phyloP scores from a whole-genome alignment of 1,139 yeast genomes.

The Pneumocystis jirovecii region DNA sequence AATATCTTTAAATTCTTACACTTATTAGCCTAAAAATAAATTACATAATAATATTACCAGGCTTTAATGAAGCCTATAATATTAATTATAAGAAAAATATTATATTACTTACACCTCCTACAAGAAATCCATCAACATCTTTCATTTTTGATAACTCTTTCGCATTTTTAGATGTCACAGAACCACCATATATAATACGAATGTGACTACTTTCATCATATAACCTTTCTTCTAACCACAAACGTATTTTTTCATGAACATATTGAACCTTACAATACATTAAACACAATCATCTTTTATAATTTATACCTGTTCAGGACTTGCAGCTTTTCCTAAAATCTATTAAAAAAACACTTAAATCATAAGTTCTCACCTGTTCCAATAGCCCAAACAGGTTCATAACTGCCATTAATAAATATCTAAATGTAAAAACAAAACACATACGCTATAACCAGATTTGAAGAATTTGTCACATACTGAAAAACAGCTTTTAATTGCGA shows the following conservation, averaged over 20 bases:
- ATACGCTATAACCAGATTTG: conserved; percentile 85
- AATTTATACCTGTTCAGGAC: conserved; percentile 77
- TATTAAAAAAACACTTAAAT: not conserved
- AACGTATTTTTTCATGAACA: conserved; percentile 82
- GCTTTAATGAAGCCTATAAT: not conserved
- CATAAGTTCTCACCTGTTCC: conserved; percentile 47
- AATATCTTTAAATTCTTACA: not conserved
- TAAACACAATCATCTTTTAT: conserved; percentile 23
- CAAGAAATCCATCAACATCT: conserved; percentile 96
- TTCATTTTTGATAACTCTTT: conserved; percentile 76
- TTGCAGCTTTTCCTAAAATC: conserved; percentile 65
- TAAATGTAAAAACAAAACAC: conserved; percentile 22
- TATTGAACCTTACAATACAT: conserved; percentile 25
- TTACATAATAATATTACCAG: not conserved
- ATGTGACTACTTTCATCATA: conserved; percentile 65
- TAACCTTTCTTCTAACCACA: conserved; percentile 58
- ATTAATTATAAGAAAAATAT: not conserved
- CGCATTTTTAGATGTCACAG: conserved; percentile 93
- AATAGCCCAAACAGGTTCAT: conserved; percentile 95
- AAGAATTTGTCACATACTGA: conserved; percentile 77
- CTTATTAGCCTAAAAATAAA: not conserved
- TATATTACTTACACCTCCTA: conserved; percentile 58
- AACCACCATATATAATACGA: conserved; percentile 97
- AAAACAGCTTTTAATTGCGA: conserved; percentile 84
- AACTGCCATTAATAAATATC: not conserved